Conservation (phyloP, 345 rosid species). For the Odontarrhena argentea region DNA sequence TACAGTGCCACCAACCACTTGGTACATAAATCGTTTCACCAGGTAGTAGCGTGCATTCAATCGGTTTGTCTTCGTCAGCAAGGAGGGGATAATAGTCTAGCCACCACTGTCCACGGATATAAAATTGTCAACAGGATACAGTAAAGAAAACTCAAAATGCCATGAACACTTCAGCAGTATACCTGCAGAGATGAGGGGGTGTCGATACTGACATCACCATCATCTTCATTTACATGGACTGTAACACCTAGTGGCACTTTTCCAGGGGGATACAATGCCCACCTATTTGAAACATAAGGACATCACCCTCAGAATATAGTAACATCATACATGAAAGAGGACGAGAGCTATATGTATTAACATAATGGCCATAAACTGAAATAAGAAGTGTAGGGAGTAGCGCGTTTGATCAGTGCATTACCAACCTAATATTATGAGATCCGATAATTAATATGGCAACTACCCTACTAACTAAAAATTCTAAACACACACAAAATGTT, state of each 20-base stretch:
- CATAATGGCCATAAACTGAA: not conserved
- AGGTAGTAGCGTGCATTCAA: constrained; percentile 84
- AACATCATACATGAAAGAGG: constrained; percentile 1
- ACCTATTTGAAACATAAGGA: constrained; percentile 53
- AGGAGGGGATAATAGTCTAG: constrained; percentile 92
- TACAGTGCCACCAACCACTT: constrained; percentile 99
- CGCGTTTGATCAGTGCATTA: not conserved
- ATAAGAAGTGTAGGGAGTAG: constrained; percentile 2
- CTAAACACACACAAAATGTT: not conserved
- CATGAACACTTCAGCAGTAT: constrained; percentile 31
- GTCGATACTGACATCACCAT: constrained; percentile 90
- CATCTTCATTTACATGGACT: constrained; percentile 91
- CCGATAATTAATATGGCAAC: constrained; percentile 9
- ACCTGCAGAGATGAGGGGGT: constrained; percentile 95
- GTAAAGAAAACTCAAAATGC: constrained; percentile 24
- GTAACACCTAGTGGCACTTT: constrained; percentile 95
- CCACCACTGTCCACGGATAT: constrained; percentile 74
- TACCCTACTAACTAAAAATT: not conserved
- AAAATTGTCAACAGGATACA: constrained; percentile 11
- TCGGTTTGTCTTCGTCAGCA: constrained; percentile 87
- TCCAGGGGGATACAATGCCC: constrained; percentile 99
- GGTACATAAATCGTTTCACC: constrained; percentile 97
- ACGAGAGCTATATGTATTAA: not conserved
- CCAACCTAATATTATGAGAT: not conserved
- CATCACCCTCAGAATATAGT: constrained; percentile 26